phyloP scores from a whole-genome alignment of 257 asterid genomes.

The Solanum sitiens region DNA sequence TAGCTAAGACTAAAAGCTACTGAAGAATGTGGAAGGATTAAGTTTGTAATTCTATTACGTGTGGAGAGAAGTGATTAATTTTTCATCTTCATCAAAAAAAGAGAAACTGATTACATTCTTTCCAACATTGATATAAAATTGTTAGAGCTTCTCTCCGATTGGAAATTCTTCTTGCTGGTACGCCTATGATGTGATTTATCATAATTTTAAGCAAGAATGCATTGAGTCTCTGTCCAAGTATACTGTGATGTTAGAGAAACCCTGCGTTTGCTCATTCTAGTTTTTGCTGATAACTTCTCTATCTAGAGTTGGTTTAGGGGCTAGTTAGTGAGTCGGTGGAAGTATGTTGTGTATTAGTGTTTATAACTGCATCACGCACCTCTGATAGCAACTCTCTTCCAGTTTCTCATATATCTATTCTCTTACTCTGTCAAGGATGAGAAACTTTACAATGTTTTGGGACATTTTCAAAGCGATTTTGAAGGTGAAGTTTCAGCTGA shows the following conservation, averaged over 20 bases:
- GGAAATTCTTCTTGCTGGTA: not conserved
- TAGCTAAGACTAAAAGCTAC: not conserved
- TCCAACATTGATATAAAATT: not conserved
- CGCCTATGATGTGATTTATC: not conserved
- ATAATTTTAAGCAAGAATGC: not conserved
- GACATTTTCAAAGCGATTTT: slow-evolving; percentile 94
- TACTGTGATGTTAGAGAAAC: not conserved
- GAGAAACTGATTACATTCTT: not conserved
- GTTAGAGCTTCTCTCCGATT: not conserved
- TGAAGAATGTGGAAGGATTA: not conserved
- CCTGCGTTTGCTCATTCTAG: not conserved
- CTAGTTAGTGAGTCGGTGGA: slow-evolving; percentile 1
- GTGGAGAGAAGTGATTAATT: not conserved
- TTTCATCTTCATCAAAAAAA: not conserved
- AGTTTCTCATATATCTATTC: slow-evolving; percentile 19
- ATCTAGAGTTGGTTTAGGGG: not conserved
- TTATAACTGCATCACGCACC: not conserved
- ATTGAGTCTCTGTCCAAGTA: not conserved
- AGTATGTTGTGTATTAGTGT: not conserved
- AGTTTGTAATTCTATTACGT: not conserved
- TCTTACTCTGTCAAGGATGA: slow-evolving; percentile 51
- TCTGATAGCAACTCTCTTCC: not conserved
- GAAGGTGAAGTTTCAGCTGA: slow-evolving; percentile 97
- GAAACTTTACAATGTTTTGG: slow-evolving; percentile 73
- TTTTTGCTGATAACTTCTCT: not conserved